These are phyloP conservation scores for Sorghum bicolor DNA, from an alignment of 176 grass and related monocot genomes.

Conservation along the genomic window Sorghum_bicolor_NCBIv3 NC_012873.2:2467501-2468000, in stretches of 20 bases:
- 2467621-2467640: neutral
- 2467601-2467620: neutral
- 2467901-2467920: neutral
- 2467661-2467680: neutral
- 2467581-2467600: neutral
- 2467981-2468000: neutral
- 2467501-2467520: constrained; percentile 40
- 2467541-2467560: constrained; percentile 51
- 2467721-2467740: neutral
- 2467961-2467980: neutral
- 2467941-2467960: neutral
- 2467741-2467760: neutral
- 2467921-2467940: neutral
- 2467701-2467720: neutral
- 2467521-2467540: constrained; percentile 38
- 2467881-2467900: neutral
- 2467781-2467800: neutral
- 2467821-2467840: neutral
- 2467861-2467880: neutral
- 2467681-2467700: neutral
- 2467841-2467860: constrained; percentile 4
- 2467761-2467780: neutral
- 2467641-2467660: neutral
- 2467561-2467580: constrained; percentile 46
- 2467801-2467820: constrained; percentile 3